Evolutionary conservation across 2,329 filamentous ascomycete genomes (phyloP).

Genomic region (Exophiala sp.): DNA sequence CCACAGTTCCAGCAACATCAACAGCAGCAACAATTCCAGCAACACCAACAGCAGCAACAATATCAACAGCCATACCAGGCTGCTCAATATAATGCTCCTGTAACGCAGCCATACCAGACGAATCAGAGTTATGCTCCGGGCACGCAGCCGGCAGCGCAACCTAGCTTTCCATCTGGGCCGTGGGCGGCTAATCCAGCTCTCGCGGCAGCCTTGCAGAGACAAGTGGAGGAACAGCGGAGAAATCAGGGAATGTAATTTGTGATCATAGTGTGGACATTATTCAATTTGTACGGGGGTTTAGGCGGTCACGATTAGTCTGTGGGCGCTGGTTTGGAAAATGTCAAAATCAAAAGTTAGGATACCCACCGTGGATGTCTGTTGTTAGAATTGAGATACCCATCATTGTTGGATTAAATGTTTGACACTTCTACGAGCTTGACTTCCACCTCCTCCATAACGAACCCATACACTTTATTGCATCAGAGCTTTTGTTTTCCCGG

Average conservation of each 20-base stretch:
- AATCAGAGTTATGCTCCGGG: conserved; percentile 4
- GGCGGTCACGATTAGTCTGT: too few species aligned
- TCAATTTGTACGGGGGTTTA: too few species aligned
- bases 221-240: conserved; percentile 21
- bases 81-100: conserved; percentile 31
- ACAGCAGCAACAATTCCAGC: conserved; percentile 28
- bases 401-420: too few species aligned
- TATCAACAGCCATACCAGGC: conserved; percentile 44
- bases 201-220: conserved; percentile 23
- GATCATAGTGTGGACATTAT: too few species aligned
- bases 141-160: neutral
- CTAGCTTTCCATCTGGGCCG: conserved; percentile 6
- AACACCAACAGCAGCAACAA: conserved; percentile 38
- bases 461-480: too few species aligned
- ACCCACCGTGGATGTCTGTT: too few species aligned
- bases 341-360: too few species aligned
- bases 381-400: too few species aligned
- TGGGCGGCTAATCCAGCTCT: conserved; percentile 24
- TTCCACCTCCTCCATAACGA: too few species aligned
- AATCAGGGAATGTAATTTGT: conserved; percentile 6
- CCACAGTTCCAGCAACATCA: conserved; percentile 17
- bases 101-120: neutral
- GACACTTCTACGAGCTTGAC: too few species aligned
- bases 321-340: too few species aligned
- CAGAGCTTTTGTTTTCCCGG: too few species aligned